phyloP scores from a whole-genome alignment of 2,329 filamentous ascomycete genomes.

The Diaporthe caulivora region DNA sequence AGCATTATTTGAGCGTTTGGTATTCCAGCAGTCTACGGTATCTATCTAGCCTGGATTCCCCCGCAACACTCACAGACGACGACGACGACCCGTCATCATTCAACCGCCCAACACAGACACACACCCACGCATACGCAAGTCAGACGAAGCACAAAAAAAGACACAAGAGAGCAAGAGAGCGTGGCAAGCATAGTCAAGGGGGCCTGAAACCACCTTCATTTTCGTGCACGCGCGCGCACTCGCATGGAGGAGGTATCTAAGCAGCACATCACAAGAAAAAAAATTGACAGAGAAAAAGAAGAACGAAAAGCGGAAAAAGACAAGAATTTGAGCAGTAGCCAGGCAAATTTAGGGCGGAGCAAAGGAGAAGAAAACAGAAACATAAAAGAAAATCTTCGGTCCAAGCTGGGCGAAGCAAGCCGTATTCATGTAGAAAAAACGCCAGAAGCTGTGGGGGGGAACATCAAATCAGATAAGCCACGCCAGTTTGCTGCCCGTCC shows the following conservation, averaged over 20 bases:
- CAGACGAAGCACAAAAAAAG: neutral
- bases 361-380: neutral
- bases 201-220: conserved; percentile 15
- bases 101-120: neutral
- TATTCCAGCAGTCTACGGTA: conserved; percentile 20
- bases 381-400: neutral
- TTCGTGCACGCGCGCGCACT: conserved; percentile 11
- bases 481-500: neutral
- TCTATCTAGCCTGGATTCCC: neutral
- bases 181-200: neutral
- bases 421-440: conserved; percentile 21
- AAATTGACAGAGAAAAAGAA: neutral
- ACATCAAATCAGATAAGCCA: neutral
- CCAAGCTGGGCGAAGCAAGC: conserved; percentile 17
- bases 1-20: neutral
- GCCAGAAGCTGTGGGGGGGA: neutral
- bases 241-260: conserved; percentile 38
- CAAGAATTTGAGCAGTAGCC: no score
- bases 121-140: neutral
- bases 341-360: neutral
- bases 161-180: no score
- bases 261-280: neutral
- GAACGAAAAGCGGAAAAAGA: neutral
- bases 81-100: neutral
- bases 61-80: no score